Base-by-base conservation (phyloP, 1,139 yeast genomes). In the Yamadazyma atlantica region DNA sequence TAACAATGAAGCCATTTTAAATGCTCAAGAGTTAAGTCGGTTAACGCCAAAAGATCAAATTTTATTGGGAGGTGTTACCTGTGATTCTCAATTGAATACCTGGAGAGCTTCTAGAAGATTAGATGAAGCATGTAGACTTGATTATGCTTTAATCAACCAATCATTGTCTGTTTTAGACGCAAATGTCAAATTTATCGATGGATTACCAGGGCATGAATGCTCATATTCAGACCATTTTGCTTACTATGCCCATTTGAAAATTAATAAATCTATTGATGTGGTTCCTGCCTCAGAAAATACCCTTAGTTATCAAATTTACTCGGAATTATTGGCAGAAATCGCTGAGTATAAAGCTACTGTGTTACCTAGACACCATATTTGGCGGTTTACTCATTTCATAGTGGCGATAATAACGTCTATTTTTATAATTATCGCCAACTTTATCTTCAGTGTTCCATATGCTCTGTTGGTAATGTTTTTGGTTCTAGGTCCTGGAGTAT, bases 171-270 rank as follows among this genome's bases (percentile, higher is more conserved):
- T 89, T 0, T 47, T 73, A 0, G 71, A 69, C 15, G 89, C 94
- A 0, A 60, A 71, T 9, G 96, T 89, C 2, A 72, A 73, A 24
- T 89, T 90, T 55, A 81, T 88, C 0, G 96, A 87, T 34, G 54
- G 58, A 15, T 65, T 87, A 10, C 82, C 85, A 0, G 69, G 69
- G 2, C 62, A 78, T 11, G 82, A 86, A 6, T 67, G 73, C 48
- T 85, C 95, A 4, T 83, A 78, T 48, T 88, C 96, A 0, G 99
- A 92, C 57, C 98, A 92, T 66, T 92, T 94, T 69, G 99, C 92
- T 0, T 85, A 89, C 52, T 67, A 78, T 23, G 82, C 87, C 13
- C 77, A 78, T 13, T 57, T 82, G 29, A 35, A 36, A 14, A 41
- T 60, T 24, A 34, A 29, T 9, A 14, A 17, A 15, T 27, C 29